Base-by-base conservation (phyloP, 768 basidiomycete species). In the Leccinum imitatum region DNA sequence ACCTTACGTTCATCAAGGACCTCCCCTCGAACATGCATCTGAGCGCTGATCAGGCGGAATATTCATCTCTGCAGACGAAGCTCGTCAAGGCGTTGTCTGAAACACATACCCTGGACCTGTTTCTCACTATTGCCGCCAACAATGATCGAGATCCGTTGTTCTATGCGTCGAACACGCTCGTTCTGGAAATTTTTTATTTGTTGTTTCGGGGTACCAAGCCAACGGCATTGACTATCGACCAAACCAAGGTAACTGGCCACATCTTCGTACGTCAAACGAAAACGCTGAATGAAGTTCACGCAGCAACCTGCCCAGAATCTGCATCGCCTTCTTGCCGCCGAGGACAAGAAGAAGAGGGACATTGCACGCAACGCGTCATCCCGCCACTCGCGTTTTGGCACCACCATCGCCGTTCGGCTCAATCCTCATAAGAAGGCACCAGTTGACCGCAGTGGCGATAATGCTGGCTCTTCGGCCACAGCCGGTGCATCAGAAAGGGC, bases 361-460 rank as follows among this genome's bases (percentile, higher is more conserved):
- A 71, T 82, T 25, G 79, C 84, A 0, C 80, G 84, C 52, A 77
- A 79, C 52, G 77, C 83, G 5, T 75, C 87, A 54, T 91, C 93
- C 21, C 84, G 97, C 33, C 97, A 99, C 76, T 93, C 94, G 25
- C 87, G 95, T 52, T 99, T 99, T 74, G 97, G 97, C 1, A 98
- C 97, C 3, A 98, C 95, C 9, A 88, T 98, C 63, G 78, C 89
- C 21, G 88, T 99, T 56, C 84, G 81, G 62, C 78, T 90, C 47
- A 89, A 87, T 59, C 72, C 86, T 14, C 82, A 81, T 63, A 85
- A 83, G 72, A 79, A 76, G 56, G 67, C 39, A 33, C 65, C 33
- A 56, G 67, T 6, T 53, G 64, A 46, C 55, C 57, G 52, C 19
- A 33, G 50, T 64, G 69, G 69, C 44, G 67, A 70, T 57, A 64